Conservation (phyloP, 345 rosid genomes). For the Hibiscus trionum region DNA sequence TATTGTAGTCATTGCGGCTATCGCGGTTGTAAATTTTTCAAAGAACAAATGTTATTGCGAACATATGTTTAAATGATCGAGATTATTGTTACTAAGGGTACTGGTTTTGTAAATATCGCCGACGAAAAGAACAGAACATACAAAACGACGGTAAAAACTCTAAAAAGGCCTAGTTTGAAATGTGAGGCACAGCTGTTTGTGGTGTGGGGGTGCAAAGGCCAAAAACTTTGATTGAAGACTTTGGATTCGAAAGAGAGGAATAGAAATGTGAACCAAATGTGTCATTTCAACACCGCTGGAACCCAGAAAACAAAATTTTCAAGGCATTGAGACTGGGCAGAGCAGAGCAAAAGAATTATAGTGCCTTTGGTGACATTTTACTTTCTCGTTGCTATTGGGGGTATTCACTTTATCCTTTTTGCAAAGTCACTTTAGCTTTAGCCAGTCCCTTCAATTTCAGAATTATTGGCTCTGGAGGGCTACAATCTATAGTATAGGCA, state of each 20-base stretch:
- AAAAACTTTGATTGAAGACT: neutral
- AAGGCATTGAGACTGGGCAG: too few species aligned
- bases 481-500: neutral
- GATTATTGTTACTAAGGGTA: too few species aligned
- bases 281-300: slow-evolving; percentile 8
- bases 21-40: too few species aligned
- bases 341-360: too few species aligned
- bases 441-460: neutral
- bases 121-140: neutral
- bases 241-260: neutral
- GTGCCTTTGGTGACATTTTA: neutral
- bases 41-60: too few species aligned
- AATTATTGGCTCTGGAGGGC: neutral
- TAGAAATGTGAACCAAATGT: neutral
- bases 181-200: neutral
- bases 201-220: neutral
- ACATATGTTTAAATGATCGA: too few species aligned
- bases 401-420: neutral
- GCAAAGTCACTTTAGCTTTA: neutral
- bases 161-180: neutral
- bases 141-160: neutral
- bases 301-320: neutral
- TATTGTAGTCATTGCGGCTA: too few species aligned
- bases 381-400: neutral
- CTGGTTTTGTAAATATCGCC: too few species aligned